phyloP scores from a whole-genome alignment of 345 rosid species.

The Melastoma malabathricum region DNA sequence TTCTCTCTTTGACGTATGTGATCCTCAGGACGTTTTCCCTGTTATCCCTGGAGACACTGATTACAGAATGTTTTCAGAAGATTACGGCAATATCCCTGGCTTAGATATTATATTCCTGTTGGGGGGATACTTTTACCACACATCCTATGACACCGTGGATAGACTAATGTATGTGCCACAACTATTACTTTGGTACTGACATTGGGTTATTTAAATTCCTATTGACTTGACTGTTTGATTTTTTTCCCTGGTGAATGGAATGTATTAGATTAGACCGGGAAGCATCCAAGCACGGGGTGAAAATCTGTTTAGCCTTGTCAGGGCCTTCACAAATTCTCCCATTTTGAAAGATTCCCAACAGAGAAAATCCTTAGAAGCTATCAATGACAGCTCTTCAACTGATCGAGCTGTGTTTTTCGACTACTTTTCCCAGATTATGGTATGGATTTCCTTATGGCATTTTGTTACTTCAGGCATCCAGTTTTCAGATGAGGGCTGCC shows the following conservation, averaged over 20 bases:
- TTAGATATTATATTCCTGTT: conserved; percentile 91
- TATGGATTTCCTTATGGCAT: conserved; percentile 6
- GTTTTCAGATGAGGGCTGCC: too few species aligned
- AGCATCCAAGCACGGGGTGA: conserved; percentile 99
- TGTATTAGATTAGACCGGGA: conserved; percentile 65
- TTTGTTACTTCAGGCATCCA: too few species aligned
- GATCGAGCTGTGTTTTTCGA: conserved; percentile 90
- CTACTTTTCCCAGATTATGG: conserved; percentile 69
- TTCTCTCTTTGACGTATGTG: too few species aligned
- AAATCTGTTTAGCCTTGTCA: conserved; percentile 55
- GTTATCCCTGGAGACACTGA: conserved; percentile 92
- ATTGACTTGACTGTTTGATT: conserved; percentile 13
- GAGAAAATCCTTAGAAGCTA: conserved; percentile 30
- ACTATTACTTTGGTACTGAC: conserved; percentile 33
- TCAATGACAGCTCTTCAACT: conserved; percentile 22
- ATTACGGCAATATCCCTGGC: conserved; percentile 87
- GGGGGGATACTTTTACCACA: conserved; percentile 97
- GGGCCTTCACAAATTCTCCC: conserved; percentile 75
- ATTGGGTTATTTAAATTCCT: conserved; percentile 1
- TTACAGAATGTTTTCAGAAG: conserved; percentile 85
- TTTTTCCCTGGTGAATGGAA: conserved; percentile 10
- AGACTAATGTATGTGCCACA: conserved; percentile 82
- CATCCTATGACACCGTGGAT: conserved; percentile 86
- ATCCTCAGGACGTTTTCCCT: conserved; percentile 74
- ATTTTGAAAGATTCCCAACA: conserved; percentile 46